Percentiles rank a stretch among this genome's conserved stretches.
These are phyloP conservation scores for Aureobasidium sp. DNA, from an alignment of 2,329 filamentous ascomycete species.

Conservation along the genomic window DNA sequence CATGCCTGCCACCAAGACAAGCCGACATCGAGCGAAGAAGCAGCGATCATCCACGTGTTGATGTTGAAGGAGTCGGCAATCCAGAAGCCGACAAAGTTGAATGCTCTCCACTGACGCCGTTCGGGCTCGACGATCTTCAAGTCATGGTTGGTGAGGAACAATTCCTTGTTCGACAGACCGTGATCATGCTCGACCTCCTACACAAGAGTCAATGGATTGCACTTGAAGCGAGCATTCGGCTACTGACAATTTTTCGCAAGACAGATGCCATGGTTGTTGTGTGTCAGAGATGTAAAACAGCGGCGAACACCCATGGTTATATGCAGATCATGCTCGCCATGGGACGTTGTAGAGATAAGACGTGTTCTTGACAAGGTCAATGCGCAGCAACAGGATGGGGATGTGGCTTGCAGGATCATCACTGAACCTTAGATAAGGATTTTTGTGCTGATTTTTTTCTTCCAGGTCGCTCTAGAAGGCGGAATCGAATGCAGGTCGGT, in stretches of 20 bases:
- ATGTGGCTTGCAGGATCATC: slow-evolving; percentile 3
- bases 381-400: slow-evolving; percentile 13
- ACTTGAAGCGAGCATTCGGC: too few relatives aligned
- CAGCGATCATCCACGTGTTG: slow-evolving; percentile 58
- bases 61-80: slow-evolving; percentile 81
- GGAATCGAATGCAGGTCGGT: background rate
- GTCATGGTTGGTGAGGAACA: slow-evolving; percentile 74
- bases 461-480: background rate
- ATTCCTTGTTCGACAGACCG: slow-evolving; percentile 68
- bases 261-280: background rate
- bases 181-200: slow-evolving; percentile 59
- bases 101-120: slow-evolving; percentile 74
- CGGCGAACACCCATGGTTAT: background rate
- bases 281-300: background rate
- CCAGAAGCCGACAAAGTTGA: slow-evolving; percentile 84
- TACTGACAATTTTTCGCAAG: background rate
- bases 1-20: slow-evolving; percentile 46
- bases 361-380: background rate
- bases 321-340: background rate
- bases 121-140: slow-evolving; percentile 61
- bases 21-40: slow-evolving; percentile 71
- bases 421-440: slow-evolving; percentile 11
- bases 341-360: background rate
- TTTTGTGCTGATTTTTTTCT: background rate
- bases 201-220: background rate